Conservation (phyloP, 164 flowering plant species). For the Echeveria elegans region DNA sequence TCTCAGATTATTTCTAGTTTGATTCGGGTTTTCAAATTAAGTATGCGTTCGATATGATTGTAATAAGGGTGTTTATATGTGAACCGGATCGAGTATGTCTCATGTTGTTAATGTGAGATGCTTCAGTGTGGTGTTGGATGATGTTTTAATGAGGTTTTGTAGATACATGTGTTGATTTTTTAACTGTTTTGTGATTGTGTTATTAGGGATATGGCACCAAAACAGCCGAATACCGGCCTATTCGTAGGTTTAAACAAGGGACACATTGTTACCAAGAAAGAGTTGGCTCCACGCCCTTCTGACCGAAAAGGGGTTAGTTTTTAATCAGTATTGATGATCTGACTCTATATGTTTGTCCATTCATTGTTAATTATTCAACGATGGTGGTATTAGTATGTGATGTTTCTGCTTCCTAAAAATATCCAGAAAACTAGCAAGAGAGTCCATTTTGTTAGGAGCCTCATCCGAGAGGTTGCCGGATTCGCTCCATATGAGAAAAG, state of each 20-base stretch:
- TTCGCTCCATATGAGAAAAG: not conserved
- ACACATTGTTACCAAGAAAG: conserved; percentile 40
- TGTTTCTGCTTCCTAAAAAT: not conserved
- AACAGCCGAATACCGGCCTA: conserved; percentile 48
- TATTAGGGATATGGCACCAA: conserved; percentile 43
- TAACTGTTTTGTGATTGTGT: not conserved
- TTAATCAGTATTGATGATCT: not conserved
- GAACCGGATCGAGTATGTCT: not conserved
- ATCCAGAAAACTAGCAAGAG: conserved; percentile 1
- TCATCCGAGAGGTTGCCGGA: conserved; percentile 1
- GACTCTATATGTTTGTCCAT: too few relatives aligned
- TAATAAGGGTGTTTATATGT: too few relatives aligned
- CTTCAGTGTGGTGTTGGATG: not conserved
- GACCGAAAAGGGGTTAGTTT: conserved; percentile 39
- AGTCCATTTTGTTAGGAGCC: not conserved
- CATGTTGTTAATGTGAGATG: too few relatives aligned
- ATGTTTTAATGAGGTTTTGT: too few relatives aligned
- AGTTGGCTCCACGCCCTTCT: conserved; percentile 47
- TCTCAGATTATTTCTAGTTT: too few relatives aligned
- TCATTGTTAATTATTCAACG: too few relatives aligned
- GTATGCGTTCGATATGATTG: too few relatives aligned
- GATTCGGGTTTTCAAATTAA: too few relatives aligned
- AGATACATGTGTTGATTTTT: too few relatives aligned
- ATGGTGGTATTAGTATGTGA: not conserved
- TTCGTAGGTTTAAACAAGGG: conserved; percentile 66